phyloP scores from a whole-genome alignment of 1,284 basidiomycete genomes.

The Puccinia sorghi region DNA sequence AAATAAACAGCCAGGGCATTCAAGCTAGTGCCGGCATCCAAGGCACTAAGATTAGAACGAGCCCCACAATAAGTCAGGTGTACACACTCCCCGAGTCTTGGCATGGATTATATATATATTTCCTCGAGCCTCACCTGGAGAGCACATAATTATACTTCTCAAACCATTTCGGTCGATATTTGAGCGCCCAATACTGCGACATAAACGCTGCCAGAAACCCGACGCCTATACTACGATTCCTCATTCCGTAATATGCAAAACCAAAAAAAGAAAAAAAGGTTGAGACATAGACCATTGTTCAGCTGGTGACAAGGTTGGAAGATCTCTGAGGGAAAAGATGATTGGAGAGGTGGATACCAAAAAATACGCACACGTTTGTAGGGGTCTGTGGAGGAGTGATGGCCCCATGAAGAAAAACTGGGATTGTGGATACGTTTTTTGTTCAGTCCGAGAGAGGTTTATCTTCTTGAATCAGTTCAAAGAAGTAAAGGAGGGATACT shows the following conservation, averaged over 20 bases:
- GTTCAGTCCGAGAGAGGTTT: not conserved
- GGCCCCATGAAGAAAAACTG: slow-evolving; percentile 47
- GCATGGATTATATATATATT: not conserved
- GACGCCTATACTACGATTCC: slow-evolving; percentile 51
- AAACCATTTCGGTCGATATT: slow-evolving; percentile 55
- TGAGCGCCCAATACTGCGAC: slow-evolving; percentile 55
- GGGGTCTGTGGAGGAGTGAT: slow-evolving; percentile 56
- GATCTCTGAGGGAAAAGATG: not conserved
- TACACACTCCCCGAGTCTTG: slow-evolving; percentile 36
- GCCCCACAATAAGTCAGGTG: not conserved
- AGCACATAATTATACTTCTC: slow-evolving; percentile 54
- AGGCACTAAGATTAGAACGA: slow-evolving; percentile 50
- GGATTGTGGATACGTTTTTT: not conserved
- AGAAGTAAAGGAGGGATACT: not conserved
- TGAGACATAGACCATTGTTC: not conserved
- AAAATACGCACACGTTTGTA: slow-evolving; percentile 54
- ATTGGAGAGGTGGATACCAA: not conserved
- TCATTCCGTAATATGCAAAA: not conserved
- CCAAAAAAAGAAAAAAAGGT: not conserved
- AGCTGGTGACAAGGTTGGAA: not conserved
- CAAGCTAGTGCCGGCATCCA: slow-evolving; percentile 56
- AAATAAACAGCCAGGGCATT: slow-evolving; percentile 56
- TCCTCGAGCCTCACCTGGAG: not conserved
- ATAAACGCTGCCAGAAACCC: slow-evolving; percentile 55
- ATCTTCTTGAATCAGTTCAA: not conserved